Evolutionary conservation across 108 stramenopile genomes (phyloP).

Genomic region (Pseudonitzschia multiseries): DNA sequence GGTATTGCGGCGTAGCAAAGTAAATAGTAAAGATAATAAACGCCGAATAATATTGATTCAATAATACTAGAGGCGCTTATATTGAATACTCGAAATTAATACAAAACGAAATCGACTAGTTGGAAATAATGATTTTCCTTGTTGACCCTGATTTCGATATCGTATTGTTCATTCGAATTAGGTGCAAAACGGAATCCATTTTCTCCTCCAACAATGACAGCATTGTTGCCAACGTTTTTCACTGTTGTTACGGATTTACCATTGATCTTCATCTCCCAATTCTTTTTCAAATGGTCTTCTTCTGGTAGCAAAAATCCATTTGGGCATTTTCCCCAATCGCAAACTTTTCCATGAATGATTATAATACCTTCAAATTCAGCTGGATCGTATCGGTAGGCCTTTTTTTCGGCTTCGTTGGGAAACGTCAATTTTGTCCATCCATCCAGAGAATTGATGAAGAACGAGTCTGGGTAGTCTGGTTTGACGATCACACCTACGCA

Average conservation of each 20-base stretch:
- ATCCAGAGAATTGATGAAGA: slow-evolving; percentile 18
- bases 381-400: slow-evolving; percentile 28
- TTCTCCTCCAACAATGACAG: not conserved
- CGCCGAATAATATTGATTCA: too few species aligned
- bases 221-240: slow-evolving; percentile 7
- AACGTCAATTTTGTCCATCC: slow-evolving; percentile 34
- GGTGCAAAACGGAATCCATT: slow-evolving; percentile 19
- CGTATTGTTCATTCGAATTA: slow-evolving; percentile 11
- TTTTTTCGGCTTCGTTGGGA: slow-evolving; percentile 44
- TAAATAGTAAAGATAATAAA: too few species aligned
- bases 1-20: too few species aligned
- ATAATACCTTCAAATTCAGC: slow-evolving; percentile 31
- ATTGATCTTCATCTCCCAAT: slow-evolving; percentile 31
- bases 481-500: slow-evolving; percentile 16
- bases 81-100: not conserved
- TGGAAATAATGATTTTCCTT: not conserved
- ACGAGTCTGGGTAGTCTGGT: slow-evolving; percentile 54
- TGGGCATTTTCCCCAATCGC: slow-evolving; percentile 37
- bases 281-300: slow-evolving; percentile 17
- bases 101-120: slow-evolving; percentile 8
- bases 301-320: slow-evolving; percentile 16
- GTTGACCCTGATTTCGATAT: slow-evolving; percentile 19
- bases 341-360: slow-evolving; percentile 22
- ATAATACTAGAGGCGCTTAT: not conserved
- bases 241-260: slow-evolving; percentile 16